Evolutionary conservation across 2,329 filamentous ascomycete genomes (phyloP).

Genomic region (Fusarium guadeloupense): DNA sequence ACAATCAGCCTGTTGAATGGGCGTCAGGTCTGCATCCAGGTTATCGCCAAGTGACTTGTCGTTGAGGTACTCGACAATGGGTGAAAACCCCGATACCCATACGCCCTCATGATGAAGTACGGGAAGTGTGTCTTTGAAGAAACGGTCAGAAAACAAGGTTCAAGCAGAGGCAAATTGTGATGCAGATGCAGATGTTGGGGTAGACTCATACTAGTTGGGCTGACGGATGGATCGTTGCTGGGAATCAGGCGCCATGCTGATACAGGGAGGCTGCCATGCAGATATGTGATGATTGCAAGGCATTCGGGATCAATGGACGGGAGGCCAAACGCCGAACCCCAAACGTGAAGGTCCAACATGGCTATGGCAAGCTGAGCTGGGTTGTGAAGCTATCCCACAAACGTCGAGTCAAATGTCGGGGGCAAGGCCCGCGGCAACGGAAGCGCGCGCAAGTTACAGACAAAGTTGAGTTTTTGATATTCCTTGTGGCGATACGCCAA

Average conservation of each 20-base stretch:
- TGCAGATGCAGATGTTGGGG: slow-evolving; percentile 17
- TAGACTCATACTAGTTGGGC: slow-evolving; percentile 71
- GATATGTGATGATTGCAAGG: slow-evolving; percentile 81
- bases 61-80: slow-evolving; percentile 67
- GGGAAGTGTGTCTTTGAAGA: slow-evolving; percentile 62
- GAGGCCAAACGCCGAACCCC: slow-evolving; percentile 88
- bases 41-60: slow-evolving; percentile 47
- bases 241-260: slow-evolving; percentile 75
- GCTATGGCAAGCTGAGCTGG: slow-evolving; percentile 4
- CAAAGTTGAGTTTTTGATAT: slow-evolving; percentile 6
- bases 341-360: slow-evolving; percentile 79
- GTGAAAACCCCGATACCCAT: slow-evolving; percentile 68
- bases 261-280: slow-evolving; percentile 69
- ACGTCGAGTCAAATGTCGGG: slow-evolving; percentile 13
- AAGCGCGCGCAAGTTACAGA: slow-evolving; percentile 18
- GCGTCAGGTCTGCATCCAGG: slow-evolving; percentile 53
- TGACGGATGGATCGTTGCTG: slow-evolving; percentile 76
- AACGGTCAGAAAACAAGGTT: slow-evolving; percentile 37
- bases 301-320: slow-evolving; percentile 94
- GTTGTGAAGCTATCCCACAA: slow-evolving; percentile 22
- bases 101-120: slow-evolving; percentile 60
- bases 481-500: slow-evolving; percentile 22
- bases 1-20: slow-evolving; percentile 56
- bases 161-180: slow-evolving; percentile 8
- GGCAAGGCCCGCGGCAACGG: slow-evolving; percentile 1